Conservation (phyloP, 768 basidiomycete genomes). For the Crepidotus variabilis region DNA sequence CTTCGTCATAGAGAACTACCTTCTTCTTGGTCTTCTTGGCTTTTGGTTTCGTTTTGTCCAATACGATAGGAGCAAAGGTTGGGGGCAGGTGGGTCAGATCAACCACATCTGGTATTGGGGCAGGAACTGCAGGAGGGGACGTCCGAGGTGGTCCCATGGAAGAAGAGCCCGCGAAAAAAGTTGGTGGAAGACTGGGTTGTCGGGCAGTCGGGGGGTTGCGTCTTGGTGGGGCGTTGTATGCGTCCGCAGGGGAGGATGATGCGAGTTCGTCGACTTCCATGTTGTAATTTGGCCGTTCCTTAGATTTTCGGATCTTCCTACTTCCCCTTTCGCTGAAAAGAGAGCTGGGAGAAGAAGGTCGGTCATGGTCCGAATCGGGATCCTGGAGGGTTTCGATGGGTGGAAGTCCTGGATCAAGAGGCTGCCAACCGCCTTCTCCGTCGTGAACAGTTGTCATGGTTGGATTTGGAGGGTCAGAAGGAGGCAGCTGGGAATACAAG, state of each 20-base stretch:
- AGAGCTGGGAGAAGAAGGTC: slow-evolving; percentile 31
- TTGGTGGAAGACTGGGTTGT: slow-evolving; percentile 29
- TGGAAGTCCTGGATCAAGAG: slow-evolving; percentile 16
- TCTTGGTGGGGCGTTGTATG: background rate
- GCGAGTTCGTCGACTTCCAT: slow-evolving; percentile 25
- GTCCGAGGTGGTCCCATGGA: slow-evolving; percentile 19
- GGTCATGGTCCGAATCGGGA: slow-evolving; percentile 7
- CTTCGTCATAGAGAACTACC: slow-evolving; percentile 11
- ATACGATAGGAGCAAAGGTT: slow-evolving; percentile 11
- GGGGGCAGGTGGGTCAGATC: slow-evolving; percentile 28
- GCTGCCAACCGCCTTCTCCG: background rate
- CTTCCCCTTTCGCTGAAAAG: slow-evolving; percentile 18
- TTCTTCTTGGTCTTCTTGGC: slow-evolving; percentile 26
- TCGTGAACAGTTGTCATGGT: slow-evolving; percentile 18
- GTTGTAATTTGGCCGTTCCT: slow-evolving; percentile 1
- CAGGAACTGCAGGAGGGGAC: background rate
- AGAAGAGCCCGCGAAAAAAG: slow-evolving; percentile 46
- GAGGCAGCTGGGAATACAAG: slow-evolving; percentile 24
- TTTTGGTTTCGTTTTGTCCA: slow-evolving; percentile 27
- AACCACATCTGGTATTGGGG: slow-evolving; percentile 18
- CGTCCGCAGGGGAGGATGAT: slow-evolving; percentile 9
- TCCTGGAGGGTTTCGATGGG: slow-evolving; percentile 32
- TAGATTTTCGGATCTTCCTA: slow-evolving; percentile 16
- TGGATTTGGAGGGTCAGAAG: slow-evolving; percentile 31
- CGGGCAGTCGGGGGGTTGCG: slow-evolving; percentile 9